Base-by-base conservation (phyloP, 371 early-diverging fungal genomes). In the Syncephalis fuscata region DNA sequence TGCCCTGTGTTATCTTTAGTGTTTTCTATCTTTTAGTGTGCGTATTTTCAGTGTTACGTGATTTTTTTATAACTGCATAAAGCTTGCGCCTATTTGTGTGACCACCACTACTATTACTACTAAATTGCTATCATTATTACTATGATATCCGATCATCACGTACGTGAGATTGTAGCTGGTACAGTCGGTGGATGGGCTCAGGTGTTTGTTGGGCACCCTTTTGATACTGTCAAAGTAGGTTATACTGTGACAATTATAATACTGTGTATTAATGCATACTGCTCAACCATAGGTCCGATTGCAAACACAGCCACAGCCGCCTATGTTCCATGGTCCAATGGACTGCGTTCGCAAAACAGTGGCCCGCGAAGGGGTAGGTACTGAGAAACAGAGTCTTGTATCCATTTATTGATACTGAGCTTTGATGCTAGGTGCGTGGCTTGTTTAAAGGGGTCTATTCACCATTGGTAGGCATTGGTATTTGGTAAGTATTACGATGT, bases 141-240 rank as follows among this genome's bases (percentile, higher is more conserved):
- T 11, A 32, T 32, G 32, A 32, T 32, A 11, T 32, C 32, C 32
- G 32, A 32, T 32, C 32, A 32, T 32, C 11, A 32, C 11, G 11
- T 32, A 7, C 32, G 32, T 4, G 32, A 32, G 11, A 32, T 32
- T 32, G 32, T 32, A 11, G 82, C 85, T 38, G 88, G 88, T 41
- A 88, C 88, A 15, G 62, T 81, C 42, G 88, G 85, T 52, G 88
- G 88, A 25, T 82, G 82, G 78, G 82, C 84, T 10, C 86, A 88
- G 57, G 88, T 86, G 8, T 62, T 80, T 16, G 78, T 81, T 39
- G 85, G 81, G 14, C 82, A 82, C 39, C 83, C 84, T 5, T 80
- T 82, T 55, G 86, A 82, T 51, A 82, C 83, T 3, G 55, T 83
- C 50, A 83, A 85, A 63, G 74, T 61, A 25, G 7, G 17, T 36